These are phyloP conservation scores for Diplodia intermedia DNA, from an alignment of 2,329 filamentous ascomycete genomes.

Conservation along the genomic window DNA sequence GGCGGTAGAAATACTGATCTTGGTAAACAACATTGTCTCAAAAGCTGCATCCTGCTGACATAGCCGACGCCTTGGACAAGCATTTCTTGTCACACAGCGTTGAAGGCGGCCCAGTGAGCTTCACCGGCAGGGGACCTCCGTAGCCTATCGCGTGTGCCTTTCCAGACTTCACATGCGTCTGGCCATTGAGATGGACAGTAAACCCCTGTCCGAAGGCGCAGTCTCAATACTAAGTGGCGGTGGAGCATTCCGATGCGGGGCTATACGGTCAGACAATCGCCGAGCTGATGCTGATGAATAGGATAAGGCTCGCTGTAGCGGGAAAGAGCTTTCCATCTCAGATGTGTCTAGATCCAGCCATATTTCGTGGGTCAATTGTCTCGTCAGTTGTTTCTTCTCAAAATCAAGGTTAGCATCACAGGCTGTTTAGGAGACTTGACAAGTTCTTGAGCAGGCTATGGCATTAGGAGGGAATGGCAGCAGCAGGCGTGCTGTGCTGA, in stretches of 20 bases:
- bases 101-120: background rate
- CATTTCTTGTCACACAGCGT: slow-evolving; percentile 16
- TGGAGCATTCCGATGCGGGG: background rate
- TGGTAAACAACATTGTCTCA: slow-evolving; percentile 2
- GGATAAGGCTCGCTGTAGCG: background rate
- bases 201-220: slow-evolving; percentile 2
- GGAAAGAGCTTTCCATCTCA: background rate
- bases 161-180: slow-evolving; percentile 1
- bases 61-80: background rate
- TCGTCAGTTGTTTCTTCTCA: background rate
- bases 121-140: background rate
- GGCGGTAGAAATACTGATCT: slow-evolving; percentile 23
- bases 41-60: slow-evolving; percentile 25
- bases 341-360: background rate
- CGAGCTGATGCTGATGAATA: background rate
- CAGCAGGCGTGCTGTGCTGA: slow-evolving; percentile 2
- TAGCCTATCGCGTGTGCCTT: slow-evolving; percentile 4
- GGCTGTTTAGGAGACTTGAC: background rate
- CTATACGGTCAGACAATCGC: background rate
- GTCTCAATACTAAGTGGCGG: background rate
- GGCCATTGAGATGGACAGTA: background rate
- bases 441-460: background rate
- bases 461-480: background rate
- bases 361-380: background rate
- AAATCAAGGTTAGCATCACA: background rate